Conservation (phyloP, 768 basidiomycete species). For the Agaricus blazei region DNA sequence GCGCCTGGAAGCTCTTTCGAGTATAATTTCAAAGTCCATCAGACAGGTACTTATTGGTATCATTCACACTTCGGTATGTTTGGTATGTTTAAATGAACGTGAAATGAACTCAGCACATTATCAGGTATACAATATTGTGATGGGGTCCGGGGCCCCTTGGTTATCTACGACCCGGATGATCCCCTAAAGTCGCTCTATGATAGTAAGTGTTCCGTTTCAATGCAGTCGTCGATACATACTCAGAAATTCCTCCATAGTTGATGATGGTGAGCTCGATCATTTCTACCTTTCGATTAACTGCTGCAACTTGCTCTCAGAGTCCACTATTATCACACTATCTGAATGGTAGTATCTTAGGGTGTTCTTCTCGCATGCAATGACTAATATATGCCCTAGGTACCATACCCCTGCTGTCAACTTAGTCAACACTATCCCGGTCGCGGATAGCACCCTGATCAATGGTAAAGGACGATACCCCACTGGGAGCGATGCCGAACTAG, state of each 20-base stretch:
- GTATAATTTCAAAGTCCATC: slow-evolving; percentile 28
- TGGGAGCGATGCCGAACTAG: slow-evolving; percentile 24
- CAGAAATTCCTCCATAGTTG: slow-evolving; percentile 15
- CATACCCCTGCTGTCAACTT: slow-evolving; percentile 15
- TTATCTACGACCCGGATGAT: slow-evolving; percentile 26
- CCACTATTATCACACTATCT: slow-evolving; percentile 32
- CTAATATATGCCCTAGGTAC: slow-evolving; percentile 15
- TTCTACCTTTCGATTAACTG: slow-evolving; percentile 20
- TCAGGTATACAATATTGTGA: slow-evolving; percentile 39
- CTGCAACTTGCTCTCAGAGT: slow-evolving; percentile 17
- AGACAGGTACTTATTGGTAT: slow-evolving; percentile 42
- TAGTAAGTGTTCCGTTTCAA: not conserved
- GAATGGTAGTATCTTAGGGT: slow-evolving; percentile 26
- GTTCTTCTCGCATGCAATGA: not conserved
- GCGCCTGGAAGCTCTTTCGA: slow-evolving; percentile 31
- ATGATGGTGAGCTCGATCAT: slow-evolving; percentile 28
- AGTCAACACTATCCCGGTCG: slow-evolving; percentile 16
- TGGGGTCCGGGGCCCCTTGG: slow-evolving; percentile 37
- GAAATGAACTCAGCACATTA: not conserved
- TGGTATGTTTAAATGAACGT: not conserved
- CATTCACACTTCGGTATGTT: slow-evolving; percentile 16
- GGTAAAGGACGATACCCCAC: slow-evolving; percentile 31
- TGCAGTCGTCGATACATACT: not conserved
- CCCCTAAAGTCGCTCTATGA: slow-evolving; percentile 17
- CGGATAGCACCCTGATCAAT: slow-evolving; percentile 32